A percentile compares a stretch with the other conserved stretches of the same genome.
These are phyloP conservation scores for Linnemannia schmuckeri DNA, from an alignment of 192 early-diverging fungal species.

Conservation along the genomic window DNA sequence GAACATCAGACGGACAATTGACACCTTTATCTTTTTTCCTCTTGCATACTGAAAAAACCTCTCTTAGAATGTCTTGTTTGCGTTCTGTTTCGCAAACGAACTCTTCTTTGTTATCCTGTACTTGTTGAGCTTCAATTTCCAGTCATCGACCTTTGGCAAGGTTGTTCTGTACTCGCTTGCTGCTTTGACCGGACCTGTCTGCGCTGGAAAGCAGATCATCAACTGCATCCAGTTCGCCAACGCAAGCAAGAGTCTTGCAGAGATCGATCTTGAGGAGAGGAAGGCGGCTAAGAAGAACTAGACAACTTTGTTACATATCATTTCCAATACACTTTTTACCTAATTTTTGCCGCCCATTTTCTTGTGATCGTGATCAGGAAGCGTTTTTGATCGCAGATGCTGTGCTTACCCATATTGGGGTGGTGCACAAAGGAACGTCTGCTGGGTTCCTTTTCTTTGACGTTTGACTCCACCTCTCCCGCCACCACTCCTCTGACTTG, in stretches of 20 bases:
- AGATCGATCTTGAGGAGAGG: conserved; percentile 73
- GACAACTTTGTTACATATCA: not conserved
- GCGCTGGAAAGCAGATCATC: conserved; percentile 89
- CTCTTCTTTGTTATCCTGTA: conserved; percentile 93
- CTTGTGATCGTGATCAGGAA: conserved; percentile 1
- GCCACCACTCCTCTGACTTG: too few relatives aligned
- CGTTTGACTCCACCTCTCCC: too few relatives aligned
- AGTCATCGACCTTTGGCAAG: conserved; percentile 48
- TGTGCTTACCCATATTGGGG: not conserved
- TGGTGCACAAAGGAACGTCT: not conserved
- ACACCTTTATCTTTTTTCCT: not conserved
- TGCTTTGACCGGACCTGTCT: conserved; percentile 70
- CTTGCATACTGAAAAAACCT: not conserved
- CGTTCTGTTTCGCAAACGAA: conserved; percentile 93
- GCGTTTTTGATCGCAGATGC: not conserved
- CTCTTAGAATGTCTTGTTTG: conserved; percentile 83
- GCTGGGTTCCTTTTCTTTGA: too few relatives aligned
- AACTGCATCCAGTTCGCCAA: conserved; percentile 95
- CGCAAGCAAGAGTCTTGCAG: conserved; percentile 83
- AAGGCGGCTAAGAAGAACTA: conserved; percentile 41
- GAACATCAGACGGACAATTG: not conserved
- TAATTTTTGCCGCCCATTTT: not conserved
- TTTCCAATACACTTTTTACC: not conserved
- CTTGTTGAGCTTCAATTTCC: conserved; percentile 63
- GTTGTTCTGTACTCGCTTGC: conserved; percentile 26